Evolutionary conservation across 345 rosid species (phyloP).

Genomic region (Gossypium raimondii): DNA sequence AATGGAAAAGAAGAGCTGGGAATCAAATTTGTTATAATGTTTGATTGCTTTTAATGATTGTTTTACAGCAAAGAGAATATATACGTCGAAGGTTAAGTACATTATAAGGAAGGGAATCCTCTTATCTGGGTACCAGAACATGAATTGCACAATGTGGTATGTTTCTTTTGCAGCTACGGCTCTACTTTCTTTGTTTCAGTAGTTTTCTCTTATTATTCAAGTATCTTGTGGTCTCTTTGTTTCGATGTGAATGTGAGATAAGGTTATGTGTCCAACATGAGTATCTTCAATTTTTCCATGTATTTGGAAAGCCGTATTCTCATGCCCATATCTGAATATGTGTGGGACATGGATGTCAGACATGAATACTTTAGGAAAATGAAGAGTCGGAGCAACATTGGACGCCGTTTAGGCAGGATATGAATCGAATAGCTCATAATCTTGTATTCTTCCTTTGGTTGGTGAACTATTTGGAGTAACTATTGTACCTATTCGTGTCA

Average conservation of each 20-base stretch:
- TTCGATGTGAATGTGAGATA: background rate
- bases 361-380: background rate
- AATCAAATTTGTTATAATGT: background rate
- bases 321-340: background rate
- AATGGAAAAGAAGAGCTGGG: background rate
- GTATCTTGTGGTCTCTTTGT: background rate
- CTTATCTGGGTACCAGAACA: conserved; percentile 78
- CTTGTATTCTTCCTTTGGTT: background rate
- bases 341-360: background rate
- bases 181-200: background rate
- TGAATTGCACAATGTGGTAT: conserved; percentile 77
- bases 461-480: background rate
- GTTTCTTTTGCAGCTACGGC: conserved; percentile 16
- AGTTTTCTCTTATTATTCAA: background rate
- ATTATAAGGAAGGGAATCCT: conserved; percentile 62
- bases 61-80: conserved; percentile 50
- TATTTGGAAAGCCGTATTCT: background rate
- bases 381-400: background rate
- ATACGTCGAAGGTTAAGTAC: conserved; percentile 78
- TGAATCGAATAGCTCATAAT: too few relatives aligned
- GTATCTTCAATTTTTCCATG: background rate
- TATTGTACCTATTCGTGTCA: background rate
- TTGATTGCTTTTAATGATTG: conserved; percentile 2
- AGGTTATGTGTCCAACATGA: background rate
- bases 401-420: too few relatives aligned